Evolutionary conservation across 306 rosid genomes (phyloP), one percentile per base, ranked within the genome.

Genomic region (Fagus crenata): DNA sequence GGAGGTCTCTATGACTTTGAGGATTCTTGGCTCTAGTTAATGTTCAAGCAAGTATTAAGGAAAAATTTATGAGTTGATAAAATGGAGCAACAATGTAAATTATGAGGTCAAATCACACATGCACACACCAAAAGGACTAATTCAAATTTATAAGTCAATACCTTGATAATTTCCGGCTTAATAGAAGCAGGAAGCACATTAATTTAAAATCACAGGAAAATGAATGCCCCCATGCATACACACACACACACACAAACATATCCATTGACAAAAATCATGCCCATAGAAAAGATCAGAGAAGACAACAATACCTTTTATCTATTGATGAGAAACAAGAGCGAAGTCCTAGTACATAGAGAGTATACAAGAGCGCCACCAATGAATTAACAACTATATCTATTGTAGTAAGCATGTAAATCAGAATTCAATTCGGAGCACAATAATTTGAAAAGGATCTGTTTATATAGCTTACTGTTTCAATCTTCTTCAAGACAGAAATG

Each of bases 401-500:
- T 41, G 39, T 68, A 31, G 15, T 59, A 40, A 33, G 40, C 61
- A 49, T 75, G 42, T n/a, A 43, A 28, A 69, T 54, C 35, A 53
- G 37, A 70, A 69, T 22, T 43, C 61, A 49, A 78, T 43, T 74
- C 49, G 81, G 53, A 74, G 78, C 51, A 28, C 42, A 65, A 74
- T 5, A 36, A 72, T 32, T 69, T 73, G 53, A 55, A 69, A 69
- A 72, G 73, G 76, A 81, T 67, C 59, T 28, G 43, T 75, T 51
- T 31, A 81, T 60, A 59, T 40, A 43, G 83, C 98, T 90, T 82
- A 94, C 98, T 1, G 86, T 43, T 77, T 90, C 89, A 78, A 85
- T 88, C 91, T 89, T 94, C 90, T 94, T 94, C 86, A 89, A 77
- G 71, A 89, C 91, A 65, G 95, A 88, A 84, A 73, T 33, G 28